phyloP scores from a whole-genome alignment of 768 basidiomycete genomes.

The Termitomyces sp. region DNA sequence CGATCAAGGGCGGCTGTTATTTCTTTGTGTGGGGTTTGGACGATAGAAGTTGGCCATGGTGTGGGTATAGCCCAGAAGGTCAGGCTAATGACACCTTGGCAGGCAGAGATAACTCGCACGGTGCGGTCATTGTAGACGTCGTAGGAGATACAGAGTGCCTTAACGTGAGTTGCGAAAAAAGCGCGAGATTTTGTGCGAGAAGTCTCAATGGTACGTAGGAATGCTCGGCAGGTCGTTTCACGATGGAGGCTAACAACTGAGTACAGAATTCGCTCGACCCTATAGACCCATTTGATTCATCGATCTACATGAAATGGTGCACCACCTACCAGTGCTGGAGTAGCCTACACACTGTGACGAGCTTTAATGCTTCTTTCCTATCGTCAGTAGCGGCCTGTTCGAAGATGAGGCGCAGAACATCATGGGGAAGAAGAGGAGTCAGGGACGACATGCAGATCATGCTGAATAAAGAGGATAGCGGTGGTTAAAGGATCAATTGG shows the following conservation, averaged over 20 bases:
- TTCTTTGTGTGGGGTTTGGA: slow-evolving; percentile 7
- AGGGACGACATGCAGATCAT: slow-evolving; percentile 5
- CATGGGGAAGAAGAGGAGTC: slow-evolving; percentile 24
- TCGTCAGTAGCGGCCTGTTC: slow-evolving; percentile 27
- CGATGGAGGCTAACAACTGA: slow-evolving; percentile 26
- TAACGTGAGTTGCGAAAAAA: slow-evolving; percentile 31
- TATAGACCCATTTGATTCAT: slow-evolving; percentile 4
- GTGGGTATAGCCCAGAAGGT: slow-evolving; percentile 31
- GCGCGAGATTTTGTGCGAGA: slow-evolving; percentile 23
- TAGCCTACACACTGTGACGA: slow-evolving; percentile 24
- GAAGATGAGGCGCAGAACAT: slow-evolving; percentile 30
- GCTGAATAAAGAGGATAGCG: not conserved
- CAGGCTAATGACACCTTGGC: slow-evolving; percentile 27
- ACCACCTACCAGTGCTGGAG: slow-evolving; percentile 27
- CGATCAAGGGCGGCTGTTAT: slow-evolving; percentile 16
- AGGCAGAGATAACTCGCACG: slow-evolving; percentile 26
- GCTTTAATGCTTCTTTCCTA: slow-evolving; percentile 23
- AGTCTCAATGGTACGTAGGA: slow-evolving; percentile 32
- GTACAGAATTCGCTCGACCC: slow-evolving; percentile 33
- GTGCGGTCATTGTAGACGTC: slow-evolving; percentile 26
- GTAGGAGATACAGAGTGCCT: slow-evolving; percentile 30
- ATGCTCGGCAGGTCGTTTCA: slow-evolving; percentile 26
- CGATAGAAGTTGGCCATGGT: slow-evolving; percentile 7
- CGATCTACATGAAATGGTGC: not conserved
- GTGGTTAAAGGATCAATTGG: slow-evolving; percentile 10